phyloP scores from a whole-genome alignment of 2,329 filamentous ascomycete species.

The Emmonsiellopsis sp. region DNA sequence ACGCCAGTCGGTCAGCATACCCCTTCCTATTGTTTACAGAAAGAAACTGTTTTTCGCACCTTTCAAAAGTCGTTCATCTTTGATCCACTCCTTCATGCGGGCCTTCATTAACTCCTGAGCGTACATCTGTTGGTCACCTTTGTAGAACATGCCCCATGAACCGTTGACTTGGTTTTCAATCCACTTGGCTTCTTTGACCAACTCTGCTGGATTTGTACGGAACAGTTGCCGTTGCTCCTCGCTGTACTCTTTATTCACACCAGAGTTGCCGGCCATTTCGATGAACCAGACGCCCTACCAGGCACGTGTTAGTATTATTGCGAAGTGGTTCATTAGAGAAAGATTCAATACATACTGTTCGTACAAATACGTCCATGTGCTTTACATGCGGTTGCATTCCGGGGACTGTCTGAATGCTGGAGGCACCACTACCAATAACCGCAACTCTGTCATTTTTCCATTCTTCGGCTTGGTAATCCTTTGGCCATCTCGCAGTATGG shows the following conservation, averaged over 20 bases:
- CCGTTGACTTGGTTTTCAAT: constrained; percentile 41
- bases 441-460: constrained; percentile 29
- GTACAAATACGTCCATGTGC: constrained; percentile 30
- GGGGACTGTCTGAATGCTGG: constrained; percentile 34
- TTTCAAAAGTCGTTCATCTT: constrained; percentile 40
- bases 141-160: constrained; percentile 39
- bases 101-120: constrained; percentile 29
- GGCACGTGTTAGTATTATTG: background rate
- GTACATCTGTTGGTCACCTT: constrained; percentile 29
- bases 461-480: constrained; percentile 31
- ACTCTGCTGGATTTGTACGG: constrained; percentile 9
- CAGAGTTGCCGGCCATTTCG: constrained; percentile 37
- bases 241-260: constrained; percentile 30
- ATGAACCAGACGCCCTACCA: constrained; percentile 23
- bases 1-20: no score
- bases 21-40: no score
- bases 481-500: constrained; percentile 37
- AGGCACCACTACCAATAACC: constrained; percentile 27
- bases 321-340: background rate
- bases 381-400: constrained; percentile 30
- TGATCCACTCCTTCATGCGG: constrained; percentile 43
- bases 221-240: constrained; percentile 9
- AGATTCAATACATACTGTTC: constrained; percentile 6
- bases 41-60: constrained; percentile 16
- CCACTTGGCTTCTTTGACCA: constrained; percentile 37